Evolutionary conservation across 345 rosid species (phyloP).

Genomic region (Anacardium occidentale): DNA sequence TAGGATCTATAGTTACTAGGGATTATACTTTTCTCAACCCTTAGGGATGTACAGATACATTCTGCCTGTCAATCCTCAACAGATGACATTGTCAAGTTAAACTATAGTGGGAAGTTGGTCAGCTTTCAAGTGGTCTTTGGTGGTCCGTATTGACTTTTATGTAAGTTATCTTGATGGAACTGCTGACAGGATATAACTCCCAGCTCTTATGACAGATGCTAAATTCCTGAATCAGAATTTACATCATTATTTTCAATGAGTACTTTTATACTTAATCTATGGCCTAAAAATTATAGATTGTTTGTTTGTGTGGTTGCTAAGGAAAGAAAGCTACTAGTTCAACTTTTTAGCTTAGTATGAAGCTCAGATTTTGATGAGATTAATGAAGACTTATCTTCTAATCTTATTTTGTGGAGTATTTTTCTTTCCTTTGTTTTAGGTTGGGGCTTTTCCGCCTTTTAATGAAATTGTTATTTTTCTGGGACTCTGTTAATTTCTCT

Average conservation of each 20-base stretch:
- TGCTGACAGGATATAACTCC: background rate
- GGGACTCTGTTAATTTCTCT: too few species aligned
- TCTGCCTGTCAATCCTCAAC: background rate
- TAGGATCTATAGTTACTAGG: background rate
- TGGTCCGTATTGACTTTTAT: background rate
- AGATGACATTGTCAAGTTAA: conserved; percentile 1
- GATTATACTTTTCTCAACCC: background rate
- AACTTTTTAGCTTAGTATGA: background rate
- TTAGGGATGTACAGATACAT: background rate
- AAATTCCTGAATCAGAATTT: background rate
- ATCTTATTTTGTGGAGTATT: background rate
- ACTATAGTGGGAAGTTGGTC: background rate
- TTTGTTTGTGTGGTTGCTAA: background rate
- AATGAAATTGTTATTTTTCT: too few species aligned
- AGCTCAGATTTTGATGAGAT: background rate
- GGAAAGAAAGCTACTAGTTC: background rate
- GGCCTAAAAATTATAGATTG: background rate
- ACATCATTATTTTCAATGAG: background rate
- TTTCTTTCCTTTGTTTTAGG: background rate
- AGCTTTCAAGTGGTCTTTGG: background rate
- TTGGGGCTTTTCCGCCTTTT: background rate
- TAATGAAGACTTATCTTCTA: background rate
- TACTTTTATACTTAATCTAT: background rate
- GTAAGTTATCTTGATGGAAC: background rate
- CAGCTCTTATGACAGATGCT: background rate